Percentiles rank a stretch among this genome's conserved stretches.
phyloP scores from a whole-genome alignment of 208 protist species.

The Trypanosoma conorhini region DNA sequence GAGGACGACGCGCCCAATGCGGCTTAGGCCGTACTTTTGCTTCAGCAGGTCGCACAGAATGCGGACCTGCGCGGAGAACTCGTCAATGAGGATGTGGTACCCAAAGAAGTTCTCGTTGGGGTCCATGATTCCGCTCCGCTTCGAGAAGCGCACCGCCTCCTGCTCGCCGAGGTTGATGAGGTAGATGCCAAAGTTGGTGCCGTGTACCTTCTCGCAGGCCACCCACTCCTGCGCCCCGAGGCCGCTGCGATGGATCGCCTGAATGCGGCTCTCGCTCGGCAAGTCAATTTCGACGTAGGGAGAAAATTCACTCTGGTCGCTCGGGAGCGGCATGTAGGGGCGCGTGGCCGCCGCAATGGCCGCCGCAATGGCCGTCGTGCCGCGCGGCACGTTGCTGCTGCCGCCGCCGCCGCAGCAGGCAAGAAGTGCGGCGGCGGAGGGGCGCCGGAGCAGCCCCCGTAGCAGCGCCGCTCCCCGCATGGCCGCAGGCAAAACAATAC shows the following conservation, averaged over 20 bases:
- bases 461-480: neutral
- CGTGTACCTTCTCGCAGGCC: constrained; percentile 87
- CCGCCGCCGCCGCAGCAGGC: neutral
- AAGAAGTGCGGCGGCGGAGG: neutral
- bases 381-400: neutral
- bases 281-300: constrained; percentile 86
- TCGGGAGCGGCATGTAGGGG: constrained; percentile 60
- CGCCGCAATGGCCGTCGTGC: constrained; percentile 3
- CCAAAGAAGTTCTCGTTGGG: constrained; percentile 91
- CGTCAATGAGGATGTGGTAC: constrained; percentile 79
- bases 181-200: constrained; percentile 87
- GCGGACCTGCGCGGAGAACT: constrained; percentile 69
- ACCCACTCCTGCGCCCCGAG: constrained; percentile 80
- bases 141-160: constrained; percentile 64
- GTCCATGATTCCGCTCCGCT: constrained; percentile 89
- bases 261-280: constrained; percentile 77
- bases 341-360: constrained; percentile 23
- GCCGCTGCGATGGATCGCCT: constrained; percentile 65
- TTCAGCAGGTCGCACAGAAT: constrained; percentile 69
- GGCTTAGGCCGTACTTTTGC: constrained; percentile 63
- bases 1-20: constrained; percentile 73
- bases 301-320: constrained; percentile 76
- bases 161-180: constrained; percentile 54
- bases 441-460: neutral
- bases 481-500: neutral